Conservation (phyloP, 192 early-diverging fungal species). For the Dissophora ornata region DNA sequence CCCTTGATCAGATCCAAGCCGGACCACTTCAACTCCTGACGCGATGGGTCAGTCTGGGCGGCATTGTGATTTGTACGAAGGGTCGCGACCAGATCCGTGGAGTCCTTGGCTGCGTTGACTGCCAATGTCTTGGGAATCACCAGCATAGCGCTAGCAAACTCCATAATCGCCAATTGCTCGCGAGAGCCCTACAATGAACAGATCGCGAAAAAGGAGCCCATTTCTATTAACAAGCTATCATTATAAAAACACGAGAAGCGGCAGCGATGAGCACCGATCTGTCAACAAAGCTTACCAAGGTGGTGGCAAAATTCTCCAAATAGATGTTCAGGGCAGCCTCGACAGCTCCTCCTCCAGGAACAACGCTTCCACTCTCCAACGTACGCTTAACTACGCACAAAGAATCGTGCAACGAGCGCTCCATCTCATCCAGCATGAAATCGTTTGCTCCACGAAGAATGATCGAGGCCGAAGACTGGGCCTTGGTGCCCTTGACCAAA, state of each 20-base stretch:
- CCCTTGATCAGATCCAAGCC: constrained; percentile 97
- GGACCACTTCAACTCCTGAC: constrained; percentile 83
- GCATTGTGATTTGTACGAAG: constrained; percentile 96
- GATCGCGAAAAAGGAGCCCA: background rate
- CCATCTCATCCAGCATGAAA: constrained; percentile 99
- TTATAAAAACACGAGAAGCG: no score
- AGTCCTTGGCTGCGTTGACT: constrained; percentile 98
- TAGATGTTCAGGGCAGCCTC: constrained; percentile 96
- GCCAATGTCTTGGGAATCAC: constrained; percentile 98
- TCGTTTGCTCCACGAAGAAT: constrained; percentile 99
- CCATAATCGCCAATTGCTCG: constrained; percentile 98
- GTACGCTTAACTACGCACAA: constrained; percentile 97
- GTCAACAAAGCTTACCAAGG: constrained; percentile 70
- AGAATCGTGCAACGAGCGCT: constrained; percentile 94
- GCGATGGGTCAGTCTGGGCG: constrained; percentile 85
- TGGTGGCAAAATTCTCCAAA: constrained; percentile 98
- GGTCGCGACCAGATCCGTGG: constrained; percentile 95
- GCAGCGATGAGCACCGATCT: no score
- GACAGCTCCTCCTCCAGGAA: constrained; percentile 97
- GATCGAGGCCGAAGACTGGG: constrained; percentile 88
- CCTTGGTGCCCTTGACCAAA: constrained; percentile 91
- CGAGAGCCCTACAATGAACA: constrained; percentile 79
- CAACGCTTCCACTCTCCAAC: constrained; percentile 93
- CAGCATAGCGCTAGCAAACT: constrained; percentile 95
- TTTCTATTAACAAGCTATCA: no score